A percentile compares a stretch with the other conserved stretches of the same genome.
Evolutionary conservation across 805 yeast species (phyloP).

Genomic region (Ogataea siamensis): DNA sequence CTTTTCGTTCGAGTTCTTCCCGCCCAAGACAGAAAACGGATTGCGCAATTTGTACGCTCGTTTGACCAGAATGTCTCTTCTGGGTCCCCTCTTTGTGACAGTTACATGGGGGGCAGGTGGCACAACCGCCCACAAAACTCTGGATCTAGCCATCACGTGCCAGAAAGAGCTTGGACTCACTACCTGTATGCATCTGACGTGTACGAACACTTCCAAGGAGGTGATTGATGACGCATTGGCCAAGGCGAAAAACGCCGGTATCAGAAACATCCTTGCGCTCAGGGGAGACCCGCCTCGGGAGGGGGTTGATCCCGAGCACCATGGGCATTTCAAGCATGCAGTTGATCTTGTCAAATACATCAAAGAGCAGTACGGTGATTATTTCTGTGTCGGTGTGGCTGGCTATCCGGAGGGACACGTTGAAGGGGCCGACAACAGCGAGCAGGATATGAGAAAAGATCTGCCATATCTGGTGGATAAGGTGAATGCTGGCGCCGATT

Average conservation of each 20-base stretch:
- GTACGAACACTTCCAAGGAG: constrained; percentile 83
- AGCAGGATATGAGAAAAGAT: constrained; percentile 67
- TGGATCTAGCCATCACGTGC: constrained; percentile 77
- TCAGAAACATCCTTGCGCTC: constrained; percentile 84
- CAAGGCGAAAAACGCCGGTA: constrained; percentile 72
- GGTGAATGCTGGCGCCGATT: constrained; percentile 92
- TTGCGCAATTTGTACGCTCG: constrained; percentile 81
- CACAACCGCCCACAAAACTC: constrained; percentile 80
- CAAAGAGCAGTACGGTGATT: constrained; percentile 64
- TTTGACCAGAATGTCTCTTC: constrained; percentile 80
- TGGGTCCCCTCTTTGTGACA: constrained; percentile 87
- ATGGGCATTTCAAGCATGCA: constrained; percentile 67
- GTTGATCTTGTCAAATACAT: constrained; percentile 85
- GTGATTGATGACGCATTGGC: constrained; percentile 77
- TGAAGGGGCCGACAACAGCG: constrained; percentile 69
- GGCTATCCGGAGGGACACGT: constrained; percentile 98
- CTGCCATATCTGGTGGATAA: constrained; percentile 80
- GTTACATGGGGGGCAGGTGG: constrained; percentile 99
- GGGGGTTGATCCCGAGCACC: constrained; percentile 43
- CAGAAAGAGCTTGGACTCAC: constrained; percentile 77
- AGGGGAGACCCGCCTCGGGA: constrained; percentile 96
- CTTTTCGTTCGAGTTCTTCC: constrained; percentile 92
- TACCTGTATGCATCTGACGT: constrained; percentile 91
- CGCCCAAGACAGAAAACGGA: constrained; percentile 92
- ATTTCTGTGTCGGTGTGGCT: constrained; percentile 93